Evolutionary conservation across 2,329 filamentous ascomycete species (phyloP).

Genomic region (Diaporthe eres): DNA sequence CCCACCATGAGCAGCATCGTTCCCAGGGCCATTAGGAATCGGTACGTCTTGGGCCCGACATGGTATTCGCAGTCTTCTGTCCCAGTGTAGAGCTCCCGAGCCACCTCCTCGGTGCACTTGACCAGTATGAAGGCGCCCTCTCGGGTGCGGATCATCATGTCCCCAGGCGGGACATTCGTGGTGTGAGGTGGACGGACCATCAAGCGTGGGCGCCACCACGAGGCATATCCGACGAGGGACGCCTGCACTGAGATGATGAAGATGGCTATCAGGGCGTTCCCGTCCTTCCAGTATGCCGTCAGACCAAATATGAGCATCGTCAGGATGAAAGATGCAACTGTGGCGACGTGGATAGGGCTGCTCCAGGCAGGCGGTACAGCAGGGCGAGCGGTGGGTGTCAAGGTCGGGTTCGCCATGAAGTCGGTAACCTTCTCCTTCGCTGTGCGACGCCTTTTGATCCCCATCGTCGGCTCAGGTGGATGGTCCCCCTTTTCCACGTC

Average conservation of each 20-base stretch:
- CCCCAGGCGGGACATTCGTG: conserved; percentile 65
- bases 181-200: conserved; percentile 63
- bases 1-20: conserved; percentile 73
- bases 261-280: conserved; percentile 66
- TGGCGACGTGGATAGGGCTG: conserved; percentile 68
- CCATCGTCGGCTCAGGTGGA: conserved; percentile 41
- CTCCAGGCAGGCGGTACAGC: conserved; percentile 63
- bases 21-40: conserved; percentile 68
- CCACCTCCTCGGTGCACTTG: conserved; percentile 70
- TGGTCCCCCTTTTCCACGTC: conserved; percentile 43
- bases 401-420: conserved; percentile 58
- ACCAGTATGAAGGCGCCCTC: conserved; percentile 72
- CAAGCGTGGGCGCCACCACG: conserved; percentile 69
- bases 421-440: conserved; percentile 58
- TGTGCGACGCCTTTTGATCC: conserved; percentile 52
- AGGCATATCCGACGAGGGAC: conserved; percentile 69
- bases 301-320: conserved; percentile 62
- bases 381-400: conserved; percentile 56
- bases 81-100: conserved; percentile 73
- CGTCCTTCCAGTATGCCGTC: conserved; percentile 61
- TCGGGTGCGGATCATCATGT: conserved; percentile 73
- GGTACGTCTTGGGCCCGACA: conserved; percentile 62
- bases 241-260: conserved; percentile 66
- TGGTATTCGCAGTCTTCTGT: conserved; percentile 72
- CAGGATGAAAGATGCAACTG: conserved; percentile 64